Percentiles rank a stretch among this genome's conserved stretches.
Evolutionary conservation across 257 asterid species (phyloP).

Genomic region (Penstemon newberryi): DNA sequence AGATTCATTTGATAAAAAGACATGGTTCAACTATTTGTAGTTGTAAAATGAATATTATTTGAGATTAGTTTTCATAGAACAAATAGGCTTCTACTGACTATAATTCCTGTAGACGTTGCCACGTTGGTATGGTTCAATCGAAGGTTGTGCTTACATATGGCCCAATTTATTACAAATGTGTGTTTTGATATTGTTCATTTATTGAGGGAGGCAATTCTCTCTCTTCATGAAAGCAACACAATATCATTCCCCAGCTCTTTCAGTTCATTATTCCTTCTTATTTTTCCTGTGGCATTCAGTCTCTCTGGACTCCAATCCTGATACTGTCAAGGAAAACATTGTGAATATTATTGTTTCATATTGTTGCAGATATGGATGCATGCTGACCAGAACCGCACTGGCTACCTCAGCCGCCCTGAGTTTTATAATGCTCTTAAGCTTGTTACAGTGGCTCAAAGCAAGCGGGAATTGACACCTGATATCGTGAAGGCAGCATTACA

Average conservation of each 20-base stretch:
- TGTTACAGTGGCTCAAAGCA: slow-evolving; percentile 96
- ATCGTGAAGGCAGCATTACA: slow-evolving; percentile 88
- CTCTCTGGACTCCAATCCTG: slow-evolving; percentile 12
- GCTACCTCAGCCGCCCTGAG: slow-evolving; percentile 78
- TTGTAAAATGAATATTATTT: background rate
- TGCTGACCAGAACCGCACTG: slow-evolving; percentile 74
- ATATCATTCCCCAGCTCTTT: background rate
- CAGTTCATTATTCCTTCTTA: background rate
- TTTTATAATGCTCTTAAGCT: slow-evolving; percentile 94
- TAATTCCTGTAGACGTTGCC: background rate
- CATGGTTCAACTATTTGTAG: background rate
- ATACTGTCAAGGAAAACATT: background rate
- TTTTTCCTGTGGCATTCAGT: background rate
- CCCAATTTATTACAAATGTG: background rate
- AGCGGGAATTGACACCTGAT: slow-evolving; percentile 86
- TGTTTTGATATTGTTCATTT: slow-evolving; percentile 2
- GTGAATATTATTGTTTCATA: background rate
- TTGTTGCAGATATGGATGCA: slow-evolving; percentile 83
- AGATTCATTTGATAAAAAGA: no score
- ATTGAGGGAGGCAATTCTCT: background rate
- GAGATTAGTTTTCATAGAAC: background rate
- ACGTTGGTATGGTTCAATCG: slow-evolving; percentile 5
- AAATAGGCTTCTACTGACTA: background rate
- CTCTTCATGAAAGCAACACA: slow-evolving; percentile 5
- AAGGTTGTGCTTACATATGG: slow-evolving; percentile 18